Conservation (phyloP, 306 rosid species). For the Echinosophora koreensis region DNA sequence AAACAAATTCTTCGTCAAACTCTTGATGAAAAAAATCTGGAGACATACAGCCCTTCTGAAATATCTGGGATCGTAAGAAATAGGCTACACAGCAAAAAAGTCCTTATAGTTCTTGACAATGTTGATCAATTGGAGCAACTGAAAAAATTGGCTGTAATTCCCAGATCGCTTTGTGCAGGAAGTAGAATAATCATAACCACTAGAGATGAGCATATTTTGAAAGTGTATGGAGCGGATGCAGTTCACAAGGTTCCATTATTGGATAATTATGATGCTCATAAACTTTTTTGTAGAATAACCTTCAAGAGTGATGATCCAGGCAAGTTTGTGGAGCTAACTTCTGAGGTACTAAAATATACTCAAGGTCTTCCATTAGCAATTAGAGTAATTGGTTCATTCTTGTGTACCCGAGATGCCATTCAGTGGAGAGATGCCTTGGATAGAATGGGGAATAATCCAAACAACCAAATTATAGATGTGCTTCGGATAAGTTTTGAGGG, state of each 20-base stretch:
- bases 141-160: background rate
- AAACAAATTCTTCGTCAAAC: slow-evolving; percentile 1
- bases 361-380: slow-evolving; percentile 21
- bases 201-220: background rate
- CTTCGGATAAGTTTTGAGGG: slow-evolving; percentile 38
- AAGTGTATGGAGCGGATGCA: background rate
- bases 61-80: background rate
- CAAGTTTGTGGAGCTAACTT: background rate
- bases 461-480: too few species aligned
- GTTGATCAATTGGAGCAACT: slow-evolving; percentile 1
- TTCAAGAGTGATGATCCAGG: slow-evolving; percentile 13
- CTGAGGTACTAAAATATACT: slow-evolving; percentile 5
- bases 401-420: too few species aligned
- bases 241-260: background rate
- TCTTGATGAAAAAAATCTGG: background rate
- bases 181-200: slow-evolving; percentile 34
- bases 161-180: background rate
- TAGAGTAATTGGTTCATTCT: slow-evolving; percentile 32
- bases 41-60: background rate
- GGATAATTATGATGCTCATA: background rate
- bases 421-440: too few species aligned
- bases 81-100: background rate
- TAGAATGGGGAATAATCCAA: too few species aligned
- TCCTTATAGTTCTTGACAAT: slow-evolving; percentile 30
- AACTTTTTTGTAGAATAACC: slow-evolving; percentile 15